These are phyloP conservation scores for Zymoseptoria ardabiliae DNA, from an alignment of 2,329 filamentous ascomycete species.

Conservation along the genomic window DNA sequence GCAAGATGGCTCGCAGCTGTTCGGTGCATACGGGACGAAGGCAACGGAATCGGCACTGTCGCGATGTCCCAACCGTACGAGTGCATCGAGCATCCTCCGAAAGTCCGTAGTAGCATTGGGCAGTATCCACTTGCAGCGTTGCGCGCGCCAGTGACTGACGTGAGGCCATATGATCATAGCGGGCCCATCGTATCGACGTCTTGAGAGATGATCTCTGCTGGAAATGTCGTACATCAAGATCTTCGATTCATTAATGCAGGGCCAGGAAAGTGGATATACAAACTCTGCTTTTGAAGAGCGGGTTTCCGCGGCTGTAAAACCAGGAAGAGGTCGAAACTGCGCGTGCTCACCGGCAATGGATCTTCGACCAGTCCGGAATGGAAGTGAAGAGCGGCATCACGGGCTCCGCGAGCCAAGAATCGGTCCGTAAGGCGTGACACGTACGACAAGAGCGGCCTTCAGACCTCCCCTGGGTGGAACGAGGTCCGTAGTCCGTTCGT, in stretches of 20 bases:
- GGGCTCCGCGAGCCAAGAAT: not conserved
- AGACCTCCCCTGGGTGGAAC: not conserved
- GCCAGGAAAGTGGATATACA: not conserved
- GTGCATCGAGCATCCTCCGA: constrained; percentile 63
- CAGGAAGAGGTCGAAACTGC: not conserved
- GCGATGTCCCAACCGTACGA: constrained; percentile 74
- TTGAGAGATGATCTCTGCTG: constrained; percentile 17
- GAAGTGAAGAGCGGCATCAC: not conserved
- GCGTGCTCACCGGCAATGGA: not conserved
- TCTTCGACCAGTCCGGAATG: not conserved
- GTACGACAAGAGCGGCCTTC: not conserved
- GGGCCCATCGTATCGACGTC: constrained; percentile 5
- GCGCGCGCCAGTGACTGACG: constrained; percentile 50
- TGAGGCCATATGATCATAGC: constrained; percentile 4
- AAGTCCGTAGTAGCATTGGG: constrained; percentile 43
- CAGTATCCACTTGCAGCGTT: constrained; percentile 63
- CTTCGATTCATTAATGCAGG: not conserved
- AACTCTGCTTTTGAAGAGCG: not conserved
- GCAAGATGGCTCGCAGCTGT: constrained; percentile 13
- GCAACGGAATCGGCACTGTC: constrained; percentile 38
- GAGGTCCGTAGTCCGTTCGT: not conserved
- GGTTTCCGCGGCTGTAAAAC: not conserved
- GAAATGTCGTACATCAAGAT: constrained; percentile 29
- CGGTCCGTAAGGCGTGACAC: not conserved
- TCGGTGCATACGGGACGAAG: constrained; percentile 30